These are phyloP conservation scores for Boletus huronensis DNA, from an alignment of 768 basidiomycete species.

Conservation along the genomic window DNA sequence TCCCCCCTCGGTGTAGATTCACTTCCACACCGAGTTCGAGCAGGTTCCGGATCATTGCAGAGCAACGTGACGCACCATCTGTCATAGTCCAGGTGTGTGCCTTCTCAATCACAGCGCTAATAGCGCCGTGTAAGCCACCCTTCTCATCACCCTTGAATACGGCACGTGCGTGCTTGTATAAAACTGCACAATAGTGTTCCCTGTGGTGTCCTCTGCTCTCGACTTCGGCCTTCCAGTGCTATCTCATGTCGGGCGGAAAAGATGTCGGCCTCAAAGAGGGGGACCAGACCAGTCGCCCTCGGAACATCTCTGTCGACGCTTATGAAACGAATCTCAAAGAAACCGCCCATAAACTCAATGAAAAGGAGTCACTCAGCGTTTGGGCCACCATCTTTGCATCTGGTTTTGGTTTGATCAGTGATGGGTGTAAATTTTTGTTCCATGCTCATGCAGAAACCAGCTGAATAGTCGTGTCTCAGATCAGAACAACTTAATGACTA, in stretches of 20 bases:
- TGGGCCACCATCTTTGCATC: conserved; percentile 63
- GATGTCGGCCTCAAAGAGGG: conserved; percentile 5
- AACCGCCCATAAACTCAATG: conserved; percentile 20
- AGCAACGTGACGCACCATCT: background rate
- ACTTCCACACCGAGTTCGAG: background rate
- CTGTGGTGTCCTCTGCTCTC: background rate
- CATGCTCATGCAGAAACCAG: background rate
- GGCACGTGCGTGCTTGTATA: conserved; percentile 29
- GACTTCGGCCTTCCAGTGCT: background rate
- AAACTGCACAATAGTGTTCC: conserved; percentile 5
- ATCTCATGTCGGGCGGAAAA: conserved; percentile 24
- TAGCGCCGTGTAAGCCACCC: background rate
- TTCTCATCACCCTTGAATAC: background rate
- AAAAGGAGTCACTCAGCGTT: conserved; percentile 48
- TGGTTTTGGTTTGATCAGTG: conserved; percentile 63
- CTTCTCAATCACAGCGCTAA: conserved; percentile 6
- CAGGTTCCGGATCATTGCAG: background rate
- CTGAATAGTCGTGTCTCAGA: conserved; percentile 35
- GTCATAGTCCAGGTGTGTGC: conserved; percentile 2
- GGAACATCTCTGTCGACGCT: conserved; percentile 21
- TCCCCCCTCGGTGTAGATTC: background rate
- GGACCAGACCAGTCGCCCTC: conserved; percentile 8
- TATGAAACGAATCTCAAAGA: conserved; percentile 23
- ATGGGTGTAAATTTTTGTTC: conserved; percentile 44
- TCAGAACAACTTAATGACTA: conserved; percentile 70